phyloP scores from a whole-genome alignment of 495 filamentous ascomycete genomes.

The Aspergillus hancockii region DNA sequence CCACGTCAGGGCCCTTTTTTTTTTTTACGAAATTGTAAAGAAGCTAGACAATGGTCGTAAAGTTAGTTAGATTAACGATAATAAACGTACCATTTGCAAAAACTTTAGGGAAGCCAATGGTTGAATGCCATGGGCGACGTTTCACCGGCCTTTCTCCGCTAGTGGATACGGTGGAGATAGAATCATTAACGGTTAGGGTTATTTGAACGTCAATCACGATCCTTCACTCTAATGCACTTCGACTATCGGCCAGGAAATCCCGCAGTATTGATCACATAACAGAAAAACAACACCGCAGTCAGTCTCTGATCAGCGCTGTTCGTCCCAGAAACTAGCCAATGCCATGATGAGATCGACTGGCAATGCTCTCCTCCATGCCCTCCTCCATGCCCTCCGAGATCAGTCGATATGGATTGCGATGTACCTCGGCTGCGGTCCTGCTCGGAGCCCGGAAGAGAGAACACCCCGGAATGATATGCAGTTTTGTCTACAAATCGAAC shows the following conservation, averaged over 20 bases:
- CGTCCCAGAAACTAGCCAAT: no score
- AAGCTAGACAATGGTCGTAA: not conserved
- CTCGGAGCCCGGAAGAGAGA: not conserved
- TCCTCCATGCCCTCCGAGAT: no score
- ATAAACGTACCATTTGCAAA: not conserved
- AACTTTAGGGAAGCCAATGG: not conserved
- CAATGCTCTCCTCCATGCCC: no score
- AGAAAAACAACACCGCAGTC: no score
- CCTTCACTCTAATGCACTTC: no score
- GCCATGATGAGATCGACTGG: no score
- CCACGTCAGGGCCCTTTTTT: no score
- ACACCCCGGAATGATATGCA: not conserved
- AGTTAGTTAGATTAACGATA: not conserved
- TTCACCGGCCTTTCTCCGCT: not conserved
- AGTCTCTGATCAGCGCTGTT: no score
- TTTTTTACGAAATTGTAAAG: not conserved
- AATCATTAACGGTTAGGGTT: not conserved
- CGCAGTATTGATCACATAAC: no score
- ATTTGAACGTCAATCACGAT: not conserved
- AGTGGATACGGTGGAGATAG: not conserved
- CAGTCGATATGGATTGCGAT: no score
- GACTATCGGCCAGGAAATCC: no score
- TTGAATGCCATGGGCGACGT: not conserved
- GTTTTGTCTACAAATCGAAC: not conserved
- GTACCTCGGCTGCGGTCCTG: not conserved